Base-by-base conservation (phyloP, 176 grass and related monocot species). In the Cenchrus americanus region DNA sequence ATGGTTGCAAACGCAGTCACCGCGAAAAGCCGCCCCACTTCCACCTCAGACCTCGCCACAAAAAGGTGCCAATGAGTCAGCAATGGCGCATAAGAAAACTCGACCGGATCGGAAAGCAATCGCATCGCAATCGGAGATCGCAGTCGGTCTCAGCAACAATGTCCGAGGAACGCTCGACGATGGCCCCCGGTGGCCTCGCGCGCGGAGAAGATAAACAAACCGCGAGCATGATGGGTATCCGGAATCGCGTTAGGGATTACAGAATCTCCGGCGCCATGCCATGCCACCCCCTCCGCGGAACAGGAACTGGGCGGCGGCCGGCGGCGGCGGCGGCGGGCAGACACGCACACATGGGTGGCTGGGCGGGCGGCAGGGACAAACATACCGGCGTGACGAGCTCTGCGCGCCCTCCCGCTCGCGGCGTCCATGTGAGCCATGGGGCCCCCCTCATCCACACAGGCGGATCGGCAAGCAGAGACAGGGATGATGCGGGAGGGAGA, bases 341-440 rank as follows among this genome's bases (percentile, higher is more conserved):
- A 79, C 58, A 43, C 19, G 32, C 42, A 21, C 84, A 30, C 68
- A 86, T 86, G 83, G 61, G 18, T 51, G 75, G 64, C 77, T 17
- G 62, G 62, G 42, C 66, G 62, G 62, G 27, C 48, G 26, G 82
- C 64, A 37, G 0, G 23, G 57, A 52, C 19, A 73, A 57, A 87
- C 80, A 87, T 62, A 87, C 88, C 80, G 59, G 88, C 84, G 80
- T 79, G 88, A 52, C 4, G 47, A 90, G 74, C 80, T 65, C 88
- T 72, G 83, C 71, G 11, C 58, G 66, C 37, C 44, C 62, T 60
- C 50, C 52, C 9, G 21, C 50, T 14, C 62, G 48, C 78, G 66
- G 71, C 79, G 50, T 83, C 84, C 88, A 90, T 90, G 88, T 90
- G 83, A 83, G 52, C 80, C 88, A 62, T 66, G 84, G 83, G 83